phyloP scores from a whole-genome alignment of 352 stramenopile genomes.

The Phytopythium oedochilum region DNA sequence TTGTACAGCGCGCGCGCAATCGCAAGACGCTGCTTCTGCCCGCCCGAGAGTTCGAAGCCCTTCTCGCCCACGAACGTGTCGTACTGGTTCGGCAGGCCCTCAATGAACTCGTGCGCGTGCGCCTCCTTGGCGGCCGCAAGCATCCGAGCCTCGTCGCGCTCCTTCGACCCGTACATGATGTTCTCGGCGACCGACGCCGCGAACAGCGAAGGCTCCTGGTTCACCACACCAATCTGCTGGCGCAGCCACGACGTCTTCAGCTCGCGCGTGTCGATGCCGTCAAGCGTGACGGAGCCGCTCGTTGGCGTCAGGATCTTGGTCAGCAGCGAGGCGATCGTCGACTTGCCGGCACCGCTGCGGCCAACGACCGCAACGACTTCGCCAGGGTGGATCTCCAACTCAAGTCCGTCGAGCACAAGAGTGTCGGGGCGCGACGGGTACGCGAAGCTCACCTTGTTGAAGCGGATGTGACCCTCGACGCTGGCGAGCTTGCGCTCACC shows the following conservation, averaged over 20 bases:
- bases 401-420: constrained; percentile 56
- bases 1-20: constrained; percentile 84
- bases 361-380: constrained; percentile 85
- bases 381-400: constrained; percentile 69
- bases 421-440: constrained; percentile 79
- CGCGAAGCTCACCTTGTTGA: constrained; percentile 78
- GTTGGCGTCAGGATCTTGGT: constrained; percentile 72
- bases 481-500: constrained; percentile 33
- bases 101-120: constrained; percentile 77
- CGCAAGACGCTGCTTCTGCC: constrained; percentile 95
- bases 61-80: constrained; percentile 97
- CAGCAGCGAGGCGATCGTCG: constrained; percentile 75
- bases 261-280: constrained; percentile 64
- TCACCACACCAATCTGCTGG: constrained; percentile 86
- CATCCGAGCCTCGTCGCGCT: constrained; percentile 50
- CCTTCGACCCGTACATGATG: constrained; percentile 74
- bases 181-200: constrained; percentile 77
- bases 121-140: constrained; percentile 62
- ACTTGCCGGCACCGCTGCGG: constrained; percentile 81
- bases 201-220: constrained; percentile 83
- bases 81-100: constrained; percentile 89
- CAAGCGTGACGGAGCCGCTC: constrained; percentile 50
- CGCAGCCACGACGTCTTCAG: constrained; percentile 72
- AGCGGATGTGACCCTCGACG: constrained; percentile 64
- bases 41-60: constrained; percentile 94